Evolutionary conservation across 768 basidiomycete species (phyloP), one percentile per base, ranked within the genome.

Genomic region (Serendipita vermifera): DNA sequence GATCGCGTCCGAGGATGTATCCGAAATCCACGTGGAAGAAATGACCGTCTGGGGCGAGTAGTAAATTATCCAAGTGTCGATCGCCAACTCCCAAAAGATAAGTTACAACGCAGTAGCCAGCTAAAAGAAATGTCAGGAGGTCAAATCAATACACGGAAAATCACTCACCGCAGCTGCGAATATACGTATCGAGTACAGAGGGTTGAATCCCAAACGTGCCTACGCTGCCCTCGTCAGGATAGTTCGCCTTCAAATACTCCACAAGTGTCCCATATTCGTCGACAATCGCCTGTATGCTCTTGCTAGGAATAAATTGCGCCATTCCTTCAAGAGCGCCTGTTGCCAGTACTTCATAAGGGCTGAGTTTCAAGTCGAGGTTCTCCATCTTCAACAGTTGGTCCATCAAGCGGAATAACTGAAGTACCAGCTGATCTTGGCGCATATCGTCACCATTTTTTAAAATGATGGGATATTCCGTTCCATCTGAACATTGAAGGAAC

Each of bases 21-120:
- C 96, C 94, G 64, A 98, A 99, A 66, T 98, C 96, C 59, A 98
- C 96, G 67, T 98, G 94, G 73, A 97, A 98, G 77, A 97, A 97
- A 66, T 97, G 92, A 0, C 91, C 96, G 68, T 98, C 96, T 0
- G 96, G 85, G 1, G 92, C 77, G 15, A 99, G 73, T 56, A 99
- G 79, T 3, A 99, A 71, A 65, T 99, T 99, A 67, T 98, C 96
- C 38, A 98, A 70, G 71, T 99, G 94, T 1, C 96, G 82, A 69
- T 99, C 96, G 2, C 96, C 96, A 1, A 99, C 94, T 1, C 96
- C 96, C 24, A 98, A 77, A 2, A 98, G 68, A 64, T 97, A 99
- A 0, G 96, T 98, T 33, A 98, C 83, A 27, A 98, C 94, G 62
- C 92, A 98, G 68, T 98, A 99, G 0, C 96, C 96, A 57, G 96